phyloP scores from a whole-genome alignment of 2,329 filamentous ascomycete genomes.

The Epichloe amarillans region DNA sequence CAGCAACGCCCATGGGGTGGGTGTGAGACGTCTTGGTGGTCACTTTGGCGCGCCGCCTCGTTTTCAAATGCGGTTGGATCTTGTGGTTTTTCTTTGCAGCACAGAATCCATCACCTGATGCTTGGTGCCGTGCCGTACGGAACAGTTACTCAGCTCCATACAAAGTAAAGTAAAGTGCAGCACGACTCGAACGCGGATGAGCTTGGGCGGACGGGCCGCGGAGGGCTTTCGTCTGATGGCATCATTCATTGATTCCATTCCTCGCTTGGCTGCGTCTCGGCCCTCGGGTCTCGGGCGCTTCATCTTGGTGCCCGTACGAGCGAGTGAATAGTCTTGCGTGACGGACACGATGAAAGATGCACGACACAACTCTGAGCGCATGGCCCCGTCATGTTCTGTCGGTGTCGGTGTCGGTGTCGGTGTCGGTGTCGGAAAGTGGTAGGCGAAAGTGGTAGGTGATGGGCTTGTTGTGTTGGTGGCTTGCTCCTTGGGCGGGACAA shows the following conservation, averaged over 20 bases:
- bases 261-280: background rate
- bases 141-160: too few species aligned
- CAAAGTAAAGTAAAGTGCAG: background rate
- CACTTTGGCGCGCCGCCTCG: background rate
- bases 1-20: background rate
- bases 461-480: too few species aligned
- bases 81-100: background rate
- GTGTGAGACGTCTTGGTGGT: background rate
- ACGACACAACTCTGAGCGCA: too few species aligned
- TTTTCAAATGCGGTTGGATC: background rate
- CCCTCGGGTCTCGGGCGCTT: background rate
- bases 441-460: too few species aligned
- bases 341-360: too few species aligned
- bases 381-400: too few species aligned
- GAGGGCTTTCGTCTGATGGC: background rate
- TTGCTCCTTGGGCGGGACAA: too few species aligned
- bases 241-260: background rate
- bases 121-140: too few species aligned
- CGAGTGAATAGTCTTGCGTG: too few species aligned
- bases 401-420: too few species aligned
- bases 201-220: background rate
- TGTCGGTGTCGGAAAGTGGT: too few species aligned
- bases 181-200: background rate
- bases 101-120: background rate
- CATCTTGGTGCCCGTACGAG: background rate